Percentiles rank a stretch among this genome's conserved stretches.
phyloP scores from a whole-genome alignment of 495 filamentous ascomycete genomes.

The Apiosordaria backusii region DNA sequence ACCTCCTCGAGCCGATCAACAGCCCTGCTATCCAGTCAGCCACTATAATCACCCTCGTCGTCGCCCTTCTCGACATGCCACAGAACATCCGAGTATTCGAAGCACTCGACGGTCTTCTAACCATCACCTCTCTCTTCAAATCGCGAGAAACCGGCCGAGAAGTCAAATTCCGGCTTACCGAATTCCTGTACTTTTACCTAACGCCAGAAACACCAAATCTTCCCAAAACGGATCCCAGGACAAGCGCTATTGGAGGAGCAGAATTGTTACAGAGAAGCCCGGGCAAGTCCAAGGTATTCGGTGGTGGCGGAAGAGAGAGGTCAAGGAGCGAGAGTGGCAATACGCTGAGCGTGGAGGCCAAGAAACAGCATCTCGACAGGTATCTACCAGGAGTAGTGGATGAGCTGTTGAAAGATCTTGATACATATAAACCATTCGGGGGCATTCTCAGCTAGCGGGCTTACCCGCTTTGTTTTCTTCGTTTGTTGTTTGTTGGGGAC shows the following conservation, averaged over 20 bases:
- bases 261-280: conserved; percentile 63
- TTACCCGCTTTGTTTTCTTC: conserved; percentile 8
- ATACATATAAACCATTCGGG: conserved; percentile 71
- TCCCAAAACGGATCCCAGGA: conserved; percentile 38
- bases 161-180: conserved; percentile 88
- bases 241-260: conserved; percentile 27
- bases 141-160: conserved; percentile 73
- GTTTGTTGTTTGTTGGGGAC: background rate
- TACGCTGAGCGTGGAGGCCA: conserved; percentile 77
- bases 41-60: conserved; percentile 84
- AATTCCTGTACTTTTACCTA: conserved; percentile 97
- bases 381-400: conserved; percentile 83
- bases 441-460: conserved; percentile 39
- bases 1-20: conserved; percentile 90
- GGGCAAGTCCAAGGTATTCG: conserved; percentile 59
- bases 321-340: conserved; percentile 32
- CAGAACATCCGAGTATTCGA: conserved; percentile 89
- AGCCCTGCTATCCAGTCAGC: conserved; percentile 87
- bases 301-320: conserved; percentile 29
- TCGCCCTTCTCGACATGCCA: conserved; percentile 77
- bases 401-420: conserved; percentile 84
- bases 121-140: conserved; percentile 92
- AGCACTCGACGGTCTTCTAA: conserved; percentile 83
- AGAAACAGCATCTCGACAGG: conserved; percentile 74
- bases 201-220: conserved; percentile 79